These are phyloP conservation scores for Sporothrix globosa DNA, from an alignment of 2,329 filamentous ascomycete genomes.

Conservation along the genomic window DNA sequence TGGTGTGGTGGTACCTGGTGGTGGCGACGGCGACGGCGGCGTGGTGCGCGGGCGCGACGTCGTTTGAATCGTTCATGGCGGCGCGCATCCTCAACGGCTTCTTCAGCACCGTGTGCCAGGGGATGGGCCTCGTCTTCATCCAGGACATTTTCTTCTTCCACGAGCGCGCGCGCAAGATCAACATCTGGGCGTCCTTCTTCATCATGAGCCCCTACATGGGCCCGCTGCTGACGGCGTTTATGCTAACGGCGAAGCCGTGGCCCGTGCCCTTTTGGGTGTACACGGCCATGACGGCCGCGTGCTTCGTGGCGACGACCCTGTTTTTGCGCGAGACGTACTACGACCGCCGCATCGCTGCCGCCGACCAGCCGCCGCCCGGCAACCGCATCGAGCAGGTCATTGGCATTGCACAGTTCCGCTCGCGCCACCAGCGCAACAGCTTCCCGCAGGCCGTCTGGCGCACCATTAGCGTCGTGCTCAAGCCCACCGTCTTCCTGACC, in stretches of 20 bases:
- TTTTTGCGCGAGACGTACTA: conserved; percentile 57
- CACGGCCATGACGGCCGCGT: conserved; percentile 46
- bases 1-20: conserved; percentile 49
- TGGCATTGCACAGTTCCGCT: conserved; percentile 45
- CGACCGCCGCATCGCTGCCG: conserved; percentile 47
- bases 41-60: conserved; percentile 51
- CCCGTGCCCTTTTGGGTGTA: conserved; percentile 54
- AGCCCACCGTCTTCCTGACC: conserved; percentile 46
- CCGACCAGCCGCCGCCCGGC: conserved; percentile 45
- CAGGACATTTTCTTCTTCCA: conserved; percentile 66
- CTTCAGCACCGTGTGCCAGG: conserved; percentile 52
- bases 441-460: conserved; percentile 48
- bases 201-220: conserved; percentile 46
- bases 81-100: conserved; percentile 54
- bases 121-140: conserved; percentile 55
- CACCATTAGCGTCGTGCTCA: conserved; percentile 46
- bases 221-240: conserved; percentile 53
- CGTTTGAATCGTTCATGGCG: conserved; percentile 53
- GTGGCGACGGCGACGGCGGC: conserved; percentile 46
- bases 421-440: conserved; percentile 46
- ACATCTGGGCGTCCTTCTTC: conserved; percentile 49
- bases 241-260: conserved; percentile 52
- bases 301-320: conserved; percentile 46
- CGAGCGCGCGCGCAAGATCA: conserved; percentile 56
- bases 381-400: conserved; percentile 40